Base-by-base conservation (phyloP, 176 grass and related monocot species). In the Carex kokanica region DNA sequence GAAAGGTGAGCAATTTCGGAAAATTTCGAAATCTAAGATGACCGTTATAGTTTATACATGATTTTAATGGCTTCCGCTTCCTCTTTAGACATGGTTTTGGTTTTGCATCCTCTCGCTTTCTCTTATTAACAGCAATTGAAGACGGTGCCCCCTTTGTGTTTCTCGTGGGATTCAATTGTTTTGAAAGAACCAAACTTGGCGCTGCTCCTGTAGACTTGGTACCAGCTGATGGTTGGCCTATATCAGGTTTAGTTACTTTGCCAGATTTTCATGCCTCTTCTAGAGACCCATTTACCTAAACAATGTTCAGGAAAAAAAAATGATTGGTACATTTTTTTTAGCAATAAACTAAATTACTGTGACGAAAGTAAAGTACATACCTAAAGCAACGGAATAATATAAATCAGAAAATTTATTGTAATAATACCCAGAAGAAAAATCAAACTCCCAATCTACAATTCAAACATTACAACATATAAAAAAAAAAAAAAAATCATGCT, bases 211-310 rank as follows among this genome's bases (percentile, higher is more conserved):
- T 83, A 82, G 34, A 21, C 11, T 86, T 49, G 6, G 29, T 59
- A 20, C 38, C 29, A 56, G 64, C 61, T n/a, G 84, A 90, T 15
- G 84, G 85, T 78, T 94, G 92, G 0, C 85, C 81, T 6, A 61
- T 23, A 40, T 55, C n/a, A 36, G 80, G 13, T 86, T 82, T 88
- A 1, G 77, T 83, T 61, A 57, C 79, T 85, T 92, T 74, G 16
- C 75, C 80, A 51, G 78, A 89, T 24, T 86, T 91, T 74, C 86
- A 93, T 32, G 93, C 93, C 64, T 93, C 93, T 89, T 97, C 90
- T 87, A 86, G 88, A 43, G 85, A 91, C 93, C 87, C 91, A 97
- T 89, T 93, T 93, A 14, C 91, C 93, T 95, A 86, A 59, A 81
- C 16, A 81, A 61, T 64, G 12, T 64, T 79, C 34, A 36, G 0